Evolutionary conservation across 352 stramenopile genomes (phyloP).

Genomic region (Hyaloperonospora brassicae): DNA sequence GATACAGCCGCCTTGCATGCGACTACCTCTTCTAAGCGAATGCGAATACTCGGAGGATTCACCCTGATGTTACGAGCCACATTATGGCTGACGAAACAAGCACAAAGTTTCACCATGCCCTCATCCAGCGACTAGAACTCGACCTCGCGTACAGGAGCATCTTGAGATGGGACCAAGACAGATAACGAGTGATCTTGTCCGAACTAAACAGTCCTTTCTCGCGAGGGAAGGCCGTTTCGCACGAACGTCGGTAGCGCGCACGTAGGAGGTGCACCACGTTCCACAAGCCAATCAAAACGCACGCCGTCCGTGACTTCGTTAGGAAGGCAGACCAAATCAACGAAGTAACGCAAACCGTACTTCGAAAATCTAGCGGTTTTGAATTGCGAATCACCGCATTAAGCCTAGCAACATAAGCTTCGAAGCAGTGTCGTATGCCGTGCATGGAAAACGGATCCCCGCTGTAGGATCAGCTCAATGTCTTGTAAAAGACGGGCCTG

Average conservation of each 20-base stretch:
- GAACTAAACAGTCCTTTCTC: neutral
- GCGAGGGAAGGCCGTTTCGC: conserved; percentile 1
- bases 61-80: neutral
- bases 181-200: neutral
- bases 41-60: neutral
- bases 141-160: neutral
- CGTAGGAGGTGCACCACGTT: neutral
- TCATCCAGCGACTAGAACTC: neutral
- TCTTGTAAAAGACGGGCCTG: too few relatives aligned
- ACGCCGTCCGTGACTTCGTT: neutral
- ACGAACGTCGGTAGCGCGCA: neutral
- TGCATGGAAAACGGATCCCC: neutral
- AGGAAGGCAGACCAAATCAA: neutral
- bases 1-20: neutral
- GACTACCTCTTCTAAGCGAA: neutral
- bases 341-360: neutral
- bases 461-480: neutral
- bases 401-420: neutral
- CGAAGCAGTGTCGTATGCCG: neutral
- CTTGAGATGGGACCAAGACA: neutral
- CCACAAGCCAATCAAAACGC: neutral
- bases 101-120: neutral
- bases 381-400: neutral
- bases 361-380: neutral
- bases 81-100: conserved; percentile 1